Conservation (phyloP, 2,329 filamentous ascomycete genomes). For the Magnaporthiopsis rhizophila region DNA sequence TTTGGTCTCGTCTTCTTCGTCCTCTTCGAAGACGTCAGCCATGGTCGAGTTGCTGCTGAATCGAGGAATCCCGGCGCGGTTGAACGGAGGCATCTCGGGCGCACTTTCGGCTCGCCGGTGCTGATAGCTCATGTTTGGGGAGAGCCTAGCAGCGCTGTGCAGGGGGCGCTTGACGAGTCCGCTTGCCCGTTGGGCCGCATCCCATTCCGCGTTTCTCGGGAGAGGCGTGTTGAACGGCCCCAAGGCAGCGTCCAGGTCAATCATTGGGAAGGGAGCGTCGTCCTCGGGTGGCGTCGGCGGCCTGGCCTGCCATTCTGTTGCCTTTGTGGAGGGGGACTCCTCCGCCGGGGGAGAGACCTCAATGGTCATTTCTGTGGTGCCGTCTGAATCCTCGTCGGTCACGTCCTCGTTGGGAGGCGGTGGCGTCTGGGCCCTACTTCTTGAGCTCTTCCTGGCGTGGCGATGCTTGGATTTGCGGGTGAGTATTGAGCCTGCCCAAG, state of each 20-base stretch:
- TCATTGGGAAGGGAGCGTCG: constrained; percentile 69
- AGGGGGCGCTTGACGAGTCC: constrained; percentile 57
- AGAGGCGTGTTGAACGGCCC: constrained; percentile 84
- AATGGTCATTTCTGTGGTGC: constrained; percentile 17
- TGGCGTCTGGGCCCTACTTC: constrained; percentile 35
- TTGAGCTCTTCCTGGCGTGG: constrained; percentile 28
- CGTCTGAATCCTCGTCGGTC: constrained; percentile 19
- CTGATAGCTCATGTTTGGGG: constrained; percentile 62
- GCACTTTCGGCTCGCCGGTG: constrained; percentile 75
- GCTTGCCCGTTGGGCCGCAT: constrained; percentile 54
- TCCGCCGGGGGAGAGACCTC: constrained; percentile 12
- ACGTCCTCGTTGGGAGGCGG: constrained; percentile 26
- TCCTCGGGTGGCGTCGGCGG: constrained; percentile 36
- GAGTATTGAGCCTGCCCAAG: constrained; percentile 61
- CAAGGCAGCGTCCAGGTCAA: constrained; percentile 88
- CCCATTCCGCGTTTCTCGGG: constrained; percentile 55
- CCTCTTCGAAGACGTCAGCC: constrained; percentile 82
- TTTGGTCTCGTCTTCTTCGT: constrained; percentile 54
- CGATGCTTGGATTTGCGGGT: constrained; percentile 51
- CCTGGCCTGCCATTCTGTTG: constrained; percentile 29
- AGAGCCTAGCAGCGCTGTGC: constrained; percentile 68
- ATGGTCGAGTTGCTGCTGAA: constrained; percentile 65
- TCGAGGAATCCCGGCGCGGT: constrained; percentile 52
- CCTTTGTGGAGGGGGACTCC: constrained; percentile 5
- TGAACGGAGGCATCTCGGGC: constrained; percentile 70